A percentile compares a stretch with the other conserved stretches of the same genome.
These are phyloP conservation scores for Trapa incisa DNA, from an alignment of 345 rosid species.

Conservation along the genomic window DNA sequence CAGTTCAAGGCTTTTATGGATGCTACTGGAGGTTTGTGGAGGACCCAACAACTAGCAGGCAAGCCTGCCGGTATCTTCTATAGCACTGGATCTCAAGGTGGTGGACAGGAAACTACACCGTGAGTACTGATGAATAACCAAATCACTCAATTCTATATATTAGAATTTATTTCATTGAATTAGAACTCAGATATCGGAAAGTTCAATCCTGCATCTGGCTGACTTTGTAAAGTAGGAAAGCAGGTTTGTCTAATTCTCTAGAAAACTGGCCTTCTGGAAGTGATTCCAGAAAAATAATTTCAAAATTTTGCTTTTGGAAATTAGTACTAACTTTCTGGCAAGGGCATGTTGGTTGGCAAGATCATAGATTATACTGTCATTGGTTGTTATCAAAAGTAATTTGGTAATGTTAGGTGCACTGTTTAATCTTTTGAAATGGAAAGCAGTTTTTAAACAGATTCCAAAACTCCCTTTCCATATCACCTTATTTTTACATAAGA, in stretches of 20 bases:
- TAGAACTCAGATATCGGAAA: background rate
- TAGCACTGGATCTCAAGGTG: constrained; percentile 98
- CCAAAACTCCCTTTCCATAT: background rate
- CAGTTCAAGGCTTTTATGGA: constrained; percentile 93
- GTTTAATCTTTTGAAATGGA: background rate
- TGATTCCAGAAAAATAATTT: background rate
- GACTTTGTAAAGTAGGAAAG: background rate
- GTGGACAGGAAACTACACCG: constrained; percentile 98
- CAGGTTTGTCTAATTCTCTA: background rate
- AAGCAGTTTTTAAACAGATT: background rate
- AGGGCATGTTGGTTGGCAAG: background rate
- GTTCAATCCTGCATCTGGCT: background rate
- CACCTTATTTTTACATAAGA: background rate
- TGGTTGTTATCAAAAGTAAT: background rate
- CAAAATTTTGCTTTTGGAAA: background rate
- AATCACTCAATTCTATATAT: background rate
- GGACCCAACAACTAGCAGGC: constrained; percentile 85
- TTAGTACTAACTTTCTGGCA: background rate
- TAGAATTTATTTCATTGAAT: background rate
- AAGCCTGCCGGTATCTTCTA: constrained; percentile 93
- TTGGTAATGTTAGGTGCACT: background rate
- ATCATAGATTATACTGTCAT: background rate
- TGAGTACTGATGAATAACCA: constrained; percentile 19
- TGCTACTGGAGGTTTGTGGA: constrained; percentile 92
- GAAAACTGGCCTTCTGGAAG: background rate